These are phyloP conservation scores for Pholiota conissans DNA, from an alignment of 768 basidiomycete species.

Conservation along the genomic window DNA sequence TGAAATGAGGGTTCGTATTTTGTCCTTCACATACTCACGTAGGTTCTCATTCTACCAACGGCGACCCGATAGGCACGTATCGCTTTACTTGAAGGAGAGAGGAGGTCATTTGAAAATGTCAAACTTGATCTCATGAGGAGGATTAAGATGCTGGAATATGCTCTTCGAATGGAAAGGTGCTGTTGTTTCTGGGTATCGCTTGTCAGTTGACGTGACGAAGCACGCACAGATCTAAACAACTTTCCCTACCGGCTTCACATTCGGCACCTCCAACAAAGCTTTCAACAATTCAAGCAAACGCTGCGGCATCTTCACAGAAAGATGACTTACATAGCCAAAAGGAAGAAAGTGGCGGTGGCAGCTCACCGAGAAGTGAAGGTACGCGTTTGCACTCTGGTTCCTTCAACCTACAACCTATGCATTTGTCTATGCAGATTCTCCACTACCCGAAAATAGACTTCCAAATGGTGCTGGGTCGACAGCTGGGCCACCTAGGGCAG, in stretches of 20 bases:
- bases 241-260: constrained; percentile 57
- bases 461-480: constrained; percentile 56
- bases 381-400: constrained; percentile 16
- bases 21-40: constrained; percentile 19
- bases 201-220: constrained; percentile 22
- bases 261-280: constrained; percentile 68
- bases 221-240: constrained; percentile 72
- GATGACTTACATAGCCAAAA: constrained; percentile 75
- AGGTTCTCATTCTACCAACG: constrained; percentile 24
- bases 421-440: constrained; percentile 53
- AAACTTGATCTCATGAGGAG: constrained; percentile 94
- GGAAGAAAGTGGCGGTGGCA: constrained; percentile 73
- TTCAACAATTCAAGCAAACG: constrained; percentile 56
- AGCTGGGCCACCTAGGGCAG: constrained; percentile 46
- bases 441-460: constrained; percentile 66
- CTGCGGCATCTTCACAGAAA: constrained; percentile 53
- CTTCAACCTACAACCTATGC: neutral
- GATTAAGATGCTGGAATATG: constrained; percentile 99
- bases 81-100: constrained; percentile 94
- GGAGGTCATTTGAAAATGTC: constrained; percentile 95
- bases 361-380: constrained; percentile 89
- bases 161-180: constrained; percentile 93
- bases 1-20: constrained; percentile 88
- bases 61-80: constrained; percentile 76
- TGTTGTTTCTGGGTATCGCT: constrained; percentile 25